Evolutionary conservation across 2,329 filamentous ascomycete genomes (phyloP).

Genomic region (Fusarium sp.): DNA sequence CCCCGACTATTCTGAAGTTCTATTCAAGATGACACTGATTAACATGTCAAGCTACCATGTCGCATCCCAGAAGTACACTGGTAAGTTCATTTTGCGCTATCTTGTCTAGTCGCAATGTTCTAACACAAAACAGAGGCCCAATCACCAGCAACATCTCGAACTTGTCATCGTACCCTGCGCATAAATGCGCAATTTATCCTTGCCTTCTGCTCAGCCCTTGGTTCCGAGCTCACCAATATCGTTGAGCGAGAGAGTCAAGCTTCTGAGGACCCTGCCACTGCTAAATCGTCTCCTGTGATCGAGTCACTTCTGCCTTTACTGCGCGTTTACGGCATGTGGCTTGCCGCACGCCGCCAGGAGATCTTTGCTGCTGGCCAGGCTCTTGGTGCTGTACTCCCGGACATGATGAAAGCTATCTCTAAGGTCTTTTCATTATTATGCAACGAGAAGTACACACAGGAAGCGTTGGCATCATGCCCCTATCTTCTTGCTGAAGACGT

Average conservation of each 20-base stretch:
- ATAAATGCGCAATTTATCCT: slow-evolving; percentile 84
- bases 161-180: slow-evolving; percentile 74
- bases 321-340: slow-evolving; percentile 66
- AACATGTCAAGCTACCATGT: slow-evolving; percentile 88
- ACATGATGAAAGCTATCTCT: slow-evolving; percentile 60
- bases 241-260: slow-evolving; percentile 39
- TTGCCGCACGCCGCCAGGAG: slow-evolving; percentile 59
- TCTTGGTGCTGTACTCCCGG: slow-evolving; percentile 58
- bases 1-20: slow-evolving; percentile 69
- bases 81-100: slow-evolving; percentile 45
- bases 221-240: slow-evolving; percentile 74
- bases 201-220: slow-evolving; percentile 75
- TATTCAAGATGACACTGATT: slow-evolving; percentile 84
- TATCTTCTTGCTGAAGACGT: slow-evolving; percentile 66
- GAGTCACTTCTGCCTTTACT: slow-evolving; percentile 62
- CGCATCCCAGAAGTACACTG: slow-evolving; percentile 57
- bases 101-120: neutral
- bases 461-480: slow-evolving; percentile 54
- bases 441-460: slow-evolving; percentile 54
- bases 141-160: slow-evolving; percentile 57
- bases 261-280: slow-evolving; percentile 39
- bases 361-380: slow-evolving; percentile 59
- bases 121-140: slow-evolving; percentile 56
- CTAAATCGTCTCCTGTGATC: slow-evolving; percentile 52
- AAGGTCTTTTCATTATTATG: slow-evolving; percentile 62